phyloP scores from a whole-genome alignment of 495 filamentous ascomycete genomes.

The Tuber indicum region DNA sequence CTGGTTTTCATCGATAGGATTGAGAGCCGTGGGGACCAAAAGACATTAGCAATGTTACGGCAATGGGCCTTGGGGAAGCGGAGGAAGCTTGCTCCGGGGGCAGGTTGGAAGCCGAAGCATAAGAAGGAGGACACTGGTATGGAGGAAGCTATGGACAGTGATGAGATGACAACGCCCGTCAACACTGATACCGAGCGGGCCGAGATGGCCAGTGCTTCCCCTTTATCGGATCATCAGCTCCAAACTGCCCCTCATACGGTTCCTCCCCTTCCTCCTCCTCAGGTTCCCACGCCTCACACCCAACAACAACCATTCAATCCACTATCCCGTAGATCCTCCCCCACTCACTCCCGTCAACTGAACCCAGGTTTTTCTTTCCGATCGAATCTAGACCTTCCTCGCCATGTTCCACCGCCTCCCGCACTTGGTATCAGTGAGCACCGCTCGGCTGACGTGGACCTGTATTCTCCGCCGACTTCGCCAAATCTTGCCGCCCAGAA shows the following conservation, averaged over 20 bases:
- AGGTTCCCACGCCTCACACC: slow-evolving; percentile 6
- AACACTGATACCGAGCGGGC: slow-evolving; percentile 23
- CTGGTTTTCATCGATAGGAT: slow-evolving; percentile 68
- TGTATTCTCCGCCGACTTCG: slow-evolving; percentile 35
- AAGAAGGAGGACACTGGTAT: neutral
- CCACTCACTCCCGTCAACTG: slow-evolving; percentile 15
- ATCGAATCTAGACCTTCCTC: slow-evolving; percentile 30
- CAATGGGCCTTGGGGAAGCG: slow-evolving; percentile 39
- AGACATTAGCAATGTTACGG: slow-evolving; percentile 30
- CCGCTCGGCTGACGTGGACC: slow-evolving; percentile 18
- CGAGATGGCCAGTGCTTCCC: slow-evolving; percentile 21
- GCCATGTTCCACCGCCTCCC: slow-evolving; percentile 24
- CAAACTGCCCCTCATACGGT: neutral
- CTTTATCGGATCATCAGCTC: slow-evolving; percentile 15
- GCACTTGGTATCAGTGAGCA: slow-evolving; percentile 25
- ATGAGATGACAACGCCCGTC: slow-evolving; percentile 7
- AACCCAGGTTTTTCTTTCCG: slow-evolving; percentile 28
- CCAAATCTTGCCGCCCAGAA: slow-evolving; percentile 31
- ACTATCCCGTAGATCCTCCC: slow-evolving; percentile 13
- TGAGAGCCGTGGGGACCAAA: slow-evolving; percentile 29
- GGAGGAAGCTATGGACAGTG: slow-evolving; percentile 1
- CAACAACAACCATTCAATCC: slow-evolving; percentile 16
- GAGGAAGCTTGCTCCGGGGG: slow-evolving; percentile 24
- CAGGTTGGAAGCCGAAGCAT: slow-evolving; percentile 15
- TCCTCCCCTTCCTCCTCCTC: slow-evolving; percentile 8